Evolutionary conservation across 139 green algal genomes (phyloP).

Genomic region (Pycnococcus provasolii): DNA sequence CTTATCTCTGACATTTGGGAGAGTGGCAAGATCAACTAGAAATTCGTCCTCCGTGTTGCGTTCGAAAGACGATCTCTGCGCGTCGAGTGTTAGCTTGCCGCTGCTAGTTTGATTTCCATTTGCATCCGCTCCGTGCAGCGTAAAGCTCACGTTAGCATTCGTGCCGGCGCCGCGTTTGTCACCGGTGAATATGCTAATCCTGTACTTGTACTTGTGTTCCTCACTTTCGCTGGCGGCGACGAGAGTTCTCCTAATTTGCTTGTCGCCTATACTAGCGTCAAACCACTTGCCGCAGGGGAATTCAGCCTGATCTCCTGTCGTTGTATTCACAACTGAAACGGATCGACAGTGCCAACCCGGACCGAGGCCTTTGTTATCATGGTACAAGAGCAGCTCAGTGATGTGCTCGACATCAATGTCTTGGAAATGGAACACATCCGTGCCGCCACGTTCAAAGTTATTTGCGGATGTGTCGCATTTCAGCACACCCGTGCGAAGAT

Average conservation of each 20-base stretch:
- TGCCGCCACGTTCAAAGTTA: slow-evolving; percentile 27
- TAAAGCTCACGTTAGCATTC: slow-evolving; percentile 38
- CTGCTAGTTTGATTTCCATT: not conserved
- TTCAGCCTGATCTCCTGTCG: not conserved
- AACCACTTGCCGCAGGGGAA: slow-evolving; percentile 34
- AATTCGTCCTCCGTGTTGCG: slow-evolving; percentile 32
- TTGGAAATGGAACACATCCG: slow-evolving; percentile 39
- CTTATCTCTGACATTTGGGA: too few species aligned
- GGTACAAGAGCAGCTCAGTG: slow-evolving; percentile 35
- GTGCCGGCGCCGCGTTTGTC: slow-evolving; percentile 45
- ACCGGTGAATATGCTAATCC: slow-evolving; percentile 24
- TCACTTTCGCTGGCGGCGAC: not conserved
- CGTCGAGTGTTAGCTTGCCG: not conserved
- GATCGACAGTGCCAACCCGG: slow-evolving; percentile 56
- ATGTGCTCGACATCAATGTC: slow-evolving; percentile 42
- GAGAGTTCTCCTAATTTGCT: slow-evolving; percentile 8
- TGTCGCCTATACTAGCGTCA: slow-evolving; percentile 13
- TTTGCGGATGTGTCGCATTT: slow-evolving; percentile 14
- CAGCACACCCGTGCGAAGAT: not conserved
- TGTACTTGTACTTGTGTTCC: slow-evolving; percentile 8
- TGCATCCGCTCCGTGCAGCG: slow-evolving; percentile 14
- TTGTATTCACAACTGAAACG: slow-evolving; percentile 42
- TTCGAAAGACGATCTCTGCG: not conserved
- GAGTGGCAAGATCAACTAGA: slow-evolving; percentile 27
- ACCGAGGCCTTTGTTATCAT: slow-evolving; percentile 52